Percentiles rank a stretch among this genome's conserved stretches.
These are phyloP conservation scores for Alternaria rosae DNA, from an alignment of 2,329 filamentous ascomycete genomes.

Conservation along the genomic window DNA sequence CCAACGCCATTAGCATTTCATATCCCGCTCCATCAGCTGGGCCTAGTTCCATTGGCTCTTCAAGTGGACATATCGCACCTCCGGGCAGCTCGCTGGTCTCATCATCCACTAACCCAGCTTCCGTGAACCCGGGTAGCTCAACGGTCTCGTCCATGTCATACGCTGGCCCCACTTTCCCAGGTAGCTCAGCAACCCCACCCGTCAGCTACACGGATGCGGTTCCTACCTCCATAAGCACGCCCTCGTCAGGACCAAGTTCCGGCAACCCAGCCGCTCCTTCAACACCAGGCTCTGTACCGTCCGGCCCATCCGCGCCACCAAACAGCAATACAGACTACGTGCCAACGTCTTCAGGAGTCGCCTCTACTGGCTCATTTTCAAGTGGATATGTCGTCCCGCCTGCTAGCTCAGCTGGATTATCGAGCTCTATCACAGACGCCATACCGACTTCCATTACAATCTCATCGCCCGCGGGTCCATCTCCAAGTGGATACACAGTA, in stretches of 20 bases:
- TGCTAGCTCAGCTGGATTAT: conserved; percentile 1
- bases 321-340: conserved; percentile 5
- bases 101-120: conserved; percentile 1
- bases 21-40: conserved; percentile 8
- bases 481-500: not conserved
- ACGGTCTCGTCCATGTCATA: not conserved
- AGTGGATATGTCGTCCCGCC: conserved; percentile 4
- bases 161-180: not conserved
- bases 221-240: conserved; percentile 6
- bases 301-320: not conserved
- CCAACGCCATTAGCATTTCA: conserved; percentile 4
- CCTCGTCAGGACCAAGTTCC: not conserved
- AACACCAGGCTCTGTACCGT: not conserved
- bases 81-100: conserved; percentile 5
- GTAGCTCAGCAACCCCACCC: not conserved
- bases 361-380: conserved; percentile 4
- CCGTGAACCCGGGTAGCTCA: conserved; percentile 1
- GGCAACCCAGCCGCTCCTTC: not conserved
- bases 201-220: conserved; percentile 7
- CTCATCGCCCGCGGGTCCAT: not conserved
- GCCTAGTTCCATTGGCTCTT: not conserved
- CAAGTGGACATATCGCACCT: conserved; percentile 7
- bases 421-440: not conserved
- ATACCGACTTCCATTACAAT: not conserved
- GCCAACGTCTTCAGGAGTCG: not conserved